Percentiles rank a stretch among this genome's conserved stretches.
These are phyloP conservation scores for Trametes sanguinea DNA, from an alignment of 768 basidiomycete species.

Conservation along the genomic window DNA sequence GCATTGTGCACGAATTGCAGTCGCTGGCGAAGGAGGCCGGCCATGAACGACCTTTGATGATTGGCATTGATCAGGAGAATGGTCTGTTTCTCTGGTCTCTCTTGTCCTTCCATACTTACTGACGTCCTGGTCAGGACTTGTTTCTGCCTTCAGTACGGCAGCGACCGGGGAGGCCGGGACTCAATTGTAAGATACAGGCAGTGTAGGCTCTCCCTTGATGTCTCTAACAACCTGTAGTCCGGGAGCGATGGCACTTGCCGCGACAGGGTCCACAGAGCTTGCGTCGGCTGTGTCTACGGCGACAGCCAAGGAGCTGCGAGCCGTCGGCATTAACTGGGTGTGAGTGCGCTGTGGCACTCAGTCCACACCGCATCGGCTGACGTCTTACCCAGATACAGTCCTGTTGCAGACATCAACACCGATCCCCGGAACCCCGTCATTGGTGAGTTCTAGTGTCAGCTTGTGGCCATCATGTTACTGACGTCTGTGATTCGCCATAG, in stretches of 20 bases:
- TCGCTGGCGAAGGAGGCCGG: conserved; percentile 56
- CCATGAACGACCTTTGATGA: conserved; percentile 56
- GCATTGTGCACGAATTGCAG: conserved; percentile 53
- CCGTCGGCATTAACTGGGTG: conserved; percentile 70
- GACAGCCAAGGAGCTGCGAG: conserved; percentile 55
- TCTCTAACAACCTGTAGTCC: conserved; percentile 44
- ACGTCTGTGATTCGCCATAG: conserved; percentile 32
- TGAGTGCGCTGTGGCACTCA: conserved; percentile 34
- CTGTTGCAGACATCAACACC: conserved; percentile 74
- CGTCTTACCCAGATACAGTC: conserved; percentile 40
- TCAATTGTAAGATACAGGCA: conserved; percentile 53
- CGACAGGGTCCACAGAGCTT: conserved; percentile 47
- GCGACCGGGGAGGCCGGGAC: conserved; percentile 60
- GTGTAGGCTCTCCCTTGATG: too few species aligned
- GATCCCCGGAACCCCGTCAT: conserved; percentile 72
- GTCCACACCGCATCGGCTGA: neutral
- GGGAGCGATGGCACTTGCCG: conserved; percentile 72
- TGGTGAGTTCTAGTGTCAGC: conserved; percentile 40
- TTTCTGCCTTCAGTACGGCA: conserved; percentile 60
- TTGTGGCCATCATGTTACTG: neutral
- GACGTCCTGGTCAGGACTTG: conserved; percentile 47
- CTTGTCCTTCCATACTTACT: neutral
- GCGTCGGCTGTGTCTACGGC: conserved; percentile 51
- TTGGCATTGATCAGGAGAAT: conserved; percentile 77
- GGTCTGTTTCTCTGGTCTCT: conserved; percentile 40